These are phyloP conservation scores for Fusarium armeniacum DNA, from an alignment of 2,329 filamentous ascomycete species.

Conservation along the genomic window DNA sequence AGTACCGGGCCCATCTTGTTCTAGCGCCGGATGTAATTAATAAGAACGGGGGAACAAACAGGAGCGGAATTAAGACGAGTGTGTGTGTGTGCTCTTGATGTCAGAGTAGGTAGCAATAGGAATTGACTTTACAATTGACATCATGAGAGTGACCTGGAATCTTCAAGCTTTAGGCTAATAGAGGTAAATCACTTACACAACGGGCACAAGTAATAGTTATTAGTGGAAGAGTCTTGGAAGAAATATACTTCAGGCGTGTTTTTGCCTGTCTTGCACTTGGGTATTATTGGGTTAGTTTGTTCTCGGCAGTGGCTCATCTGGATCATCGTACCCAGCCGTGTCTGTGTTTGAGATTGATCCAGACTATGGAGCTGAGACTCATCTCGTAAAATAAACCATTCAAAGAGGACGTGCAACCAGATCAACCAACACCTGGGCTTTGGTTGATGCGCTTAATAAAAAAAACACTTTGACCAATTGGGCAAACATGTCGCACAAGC, in stretches of 20 bases:
- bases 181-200: neutral
- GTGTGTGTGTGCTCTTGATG: neutral
- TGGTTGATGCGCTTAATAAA: neutral
- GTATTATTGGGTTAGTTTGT: neutral
- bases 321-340: neutral
- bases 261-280: neutral
- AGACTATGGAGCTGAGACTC: neutral
- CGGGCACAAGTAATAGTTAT: no score
- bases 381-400: neutral
- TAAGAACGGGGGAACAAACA: neutral
- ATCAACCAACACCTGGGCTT: neutral
- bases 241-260: no score
- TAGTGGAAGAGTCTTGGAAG: no score
- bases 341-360: neutral
- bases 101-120: neutral
- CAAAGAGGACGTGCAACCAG: neutral
- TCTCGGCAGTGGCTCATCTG: conserved; percentile 11
- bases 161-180: neutral
- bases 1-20: conserved; percentile 21
- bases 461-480: neutral
- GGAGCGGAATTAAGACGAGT: neutral
- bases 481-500: neutral
- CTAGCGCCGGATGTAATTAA: conserved; percentile 12
- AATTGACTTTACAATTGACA: neutral
- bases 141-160: neutral